A percentile compares a stretch with the other conserved stretches of the same genome.
Conservation (phyloP, 1,284 basidiomycete species). For the Leccinum solheimii region DNA sequence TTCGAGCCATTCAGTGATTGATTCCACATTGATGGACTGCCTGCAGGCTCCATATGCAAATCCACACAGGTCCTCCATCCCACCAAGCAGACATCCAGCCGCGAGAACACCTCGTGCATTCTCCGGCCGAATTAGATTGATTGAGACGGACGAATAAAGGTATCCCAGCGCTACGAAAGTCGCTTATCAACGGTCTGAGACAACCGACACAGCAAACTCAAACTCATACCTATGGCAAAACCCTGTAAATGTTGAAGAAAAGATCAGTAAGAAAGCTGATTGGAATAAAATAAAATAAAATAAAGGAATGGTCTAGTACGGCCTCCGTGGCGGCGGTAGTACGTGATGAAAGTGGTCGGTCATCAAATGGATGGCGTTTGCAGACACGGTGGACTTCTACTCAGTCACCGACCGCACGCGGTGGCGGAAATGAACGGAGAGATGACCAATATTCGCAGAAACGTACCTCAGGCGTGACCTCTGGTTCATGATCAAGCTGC, state of each 20-base stretch:
- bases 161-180: constrained; percentile 63
- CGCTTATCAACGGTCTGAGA: constrained; percentile 15
- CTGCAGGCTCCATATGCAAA: constrained; percentile 78
- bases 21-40: constrained; percentile 71
- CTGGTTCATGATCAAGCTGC: constrained; percentile 72
- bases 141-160: constrained; percentile 72
- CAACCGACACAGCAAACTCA: constrained; percentile 8
- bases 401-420: constrained; percentile 23
- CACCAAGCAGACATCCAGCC: constrained; percentile 77
- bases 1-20: constrained; percentile 71
- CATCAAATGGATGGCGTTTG: constrained; percentile 22
- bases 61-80: constrained; percentile 79
- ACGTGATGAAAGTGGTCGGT: constrained; percentile 19
- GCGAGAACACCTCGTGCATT: constrained; percentile 84
- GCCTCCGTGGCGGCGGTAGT: constrained; percentile 19
- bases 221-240: constrained; percentile 61
- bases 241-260: constrained; percentile 45
- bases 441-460: constrained; percentile 17
- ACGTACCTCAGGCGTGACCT: constrained; percentile 80
- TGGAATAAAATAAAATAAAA: not conserved
- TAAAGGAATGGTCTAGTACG: constrained; percentile 12
- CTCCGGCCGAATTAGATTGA: constrained; percentile 64
- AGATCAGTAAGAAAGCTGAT: not conserved
- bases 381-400: constrained; percentile 24
- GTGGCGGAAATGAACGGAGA: constrained; percentile 31